Percentiles rank a stretch among this genome's conserved stretches.
Evolutionary conservation across 345 rosid genomes (phyloP).

Genomic region (Pugionium dolabratum): DNA sequence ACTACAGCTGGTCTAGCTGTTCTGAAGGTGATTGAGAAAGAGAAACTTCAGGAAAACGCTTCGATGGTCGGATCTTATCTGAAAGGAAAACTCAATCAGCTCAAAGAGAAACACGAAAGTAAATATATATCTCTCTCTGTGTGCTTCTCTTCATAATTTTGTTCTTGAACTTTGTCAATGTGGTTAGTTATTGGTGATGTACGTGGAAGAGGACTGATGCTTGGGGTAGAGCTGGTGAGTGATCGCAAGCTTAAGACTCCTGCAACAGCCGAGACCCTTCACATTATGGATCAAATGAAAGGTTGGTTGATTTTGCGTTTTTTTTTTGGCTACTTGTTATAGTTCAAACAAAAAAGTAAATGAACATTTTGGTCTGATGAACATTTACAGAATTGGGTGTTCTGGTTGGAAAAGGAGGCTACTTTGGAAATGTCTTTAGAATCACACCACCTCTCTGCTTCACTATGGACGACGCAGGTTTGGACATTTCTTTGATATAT

Average conservation of each 20-base stretch:
- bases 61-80: constrained; percentile 72
- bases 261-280: constrained; percentile 68
- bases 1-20: constrained; percentile 93
- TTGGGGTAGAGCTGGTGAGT: constrained; percentile 92
- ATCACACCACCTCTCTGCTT: constrained; percentile 98
- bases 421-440: constrained; percentile 81
- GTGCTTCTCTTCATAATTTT: not conserved
- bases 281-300: constrained; percentile 89
- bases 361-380: not conserved
- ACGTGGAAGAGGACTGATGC: constrained; percentile 88
- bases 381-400: constrained; percentile 68
- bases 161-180: constrained; percentile 1
- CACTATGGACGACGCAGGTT: constrained; percentile 91
- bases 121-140: constrained; percentile 21
- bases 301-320: constrained; percentile 44
- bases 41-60: constrained; percentile 88
- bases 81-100: constrained; percentile 65
- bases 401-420: constrained; percentile 87
- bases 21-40: constrained; percentile 83
- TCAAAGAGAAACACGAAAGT: constrained; percentile 81
- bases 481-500: constrained; percentile 2
- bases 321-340: too few relatives aligned
- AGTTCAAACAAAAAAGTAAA: too few relatives aligned
- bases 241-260: constrained; percentile 83
- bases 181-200: constrained; percentile 88